Base-by-base conservation (phyloP, 768 basidiomycete species). In the Coprinopsis marcescibilis region DNA sequence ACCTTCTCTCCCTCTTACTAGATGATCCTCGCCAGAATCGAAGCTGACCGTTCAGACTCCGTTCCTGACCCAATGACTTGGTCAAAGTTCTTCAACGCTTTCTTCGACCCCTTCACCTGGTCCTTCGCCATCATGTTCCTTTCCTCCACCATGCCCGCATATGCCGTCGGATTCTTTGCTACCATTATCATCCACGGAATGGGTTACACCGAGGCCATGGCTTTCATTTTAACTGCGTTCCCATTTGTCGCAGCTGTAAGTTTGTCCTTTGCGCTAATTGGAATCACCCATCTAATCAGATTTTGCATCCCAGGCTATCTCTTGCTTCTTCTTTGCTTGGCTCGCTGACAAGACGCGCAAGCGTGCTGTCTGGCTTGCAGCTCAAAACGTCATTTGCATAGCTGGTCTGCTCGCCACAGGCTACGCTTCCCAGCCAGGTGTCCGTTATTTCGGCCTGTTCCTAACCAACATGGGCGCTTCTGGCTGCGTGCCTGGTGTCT, bases 11-110 rank as follows among this genome's bases (percentile, higher is more conserved):
- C 7, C 6, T 30, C 17, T 14, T 73, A 72, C 12, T 64, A 63
- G 2, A 48, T 74, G 30, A 65, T 77, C 20, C 45, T 77, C 37
- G 65, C 61, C 53, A 68, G 75, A 11, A 69, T 76, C 29, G 71
- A 76, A 46, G 68, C 71, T 6, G 75, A 75, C 51, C 68, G 74
- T n/a, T 72, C 73, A 11, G 75, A 77, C 53, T 68, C 74, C 1
- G 41, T 71, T 34, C 73, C 72, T 11, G 75, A 76, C 50, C 48
- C 61, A 33, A 33, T 74, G 17, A 75, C 69, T 17, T 37, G 51
- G 8, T 44, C 52, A 34, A 75, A 71, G 52, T 59, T 73, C 29
- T 48, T 65, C 29, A 54, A 53, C 17, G 67, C 75, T 57, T 55
- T 76, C 12, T 55, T 55, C 32, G 74, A 76, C 54, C 74, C 73